phyloP scores from a whole-genome alignment of 495 filamentous ascomycete species.

The Viridothelium virens region DNA sequence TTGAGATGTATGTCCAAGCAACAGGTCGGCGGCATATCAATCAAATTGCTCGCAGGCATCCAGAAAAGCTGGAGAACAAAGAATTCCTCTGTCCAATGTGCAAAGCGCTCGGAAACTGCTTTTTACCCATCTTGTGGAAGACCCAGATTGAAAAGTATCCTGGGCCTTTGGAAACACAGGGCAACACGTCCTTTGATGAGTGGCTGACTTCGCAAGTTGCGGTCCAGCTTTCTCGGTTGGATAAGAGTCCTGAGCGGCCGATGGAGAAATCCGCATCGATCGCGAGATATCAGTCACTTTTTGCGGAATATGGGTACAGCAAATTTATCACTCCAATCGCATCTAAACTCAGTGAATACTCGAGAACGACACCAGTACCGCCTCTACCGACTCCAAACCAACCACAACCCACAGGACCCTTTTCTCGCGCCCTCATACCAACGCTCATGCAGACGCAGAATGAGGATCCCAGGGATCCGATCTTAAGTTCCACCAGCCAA shows the following conservation, averaged over 20 bases:
- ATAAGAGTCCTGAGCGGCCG: conserved; percentile 31
- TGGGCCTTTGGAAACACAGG: conserved; percentile 47
- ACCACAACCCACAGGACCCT: neutral
- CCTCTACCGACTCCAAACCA: neutral
- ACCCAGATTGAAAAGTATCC: conserved; percentile 76
- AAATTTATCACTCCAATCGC: conserved; percentile 55
- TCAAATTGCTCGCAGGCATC: conserved; percentile 88
- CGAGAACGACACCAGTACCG: neutral
- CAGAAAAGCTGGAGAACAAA: conserved; percentile 63
- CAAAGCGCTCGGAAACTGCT: conserved; percentile 92
- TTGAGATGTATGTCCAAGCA: conserved; percentile 79
- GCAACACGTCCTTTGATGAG: conserved; percentile 45
- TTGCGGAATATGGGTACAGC: conserved; percentile 55
- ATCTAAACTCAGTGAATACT: conserved; percentile 41
- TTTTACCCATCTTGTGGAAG: conserved; percentile 93
- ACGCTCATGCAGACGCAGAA: conserved; percentile 37
- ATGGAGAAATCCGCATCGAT: conserved; percentile 14
- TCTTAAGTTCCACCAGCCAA: conserved; percentile 1
- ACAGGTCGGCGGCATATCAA: conserved; percentile 74
- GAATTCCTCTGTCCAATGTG: conserved; percentile 98
- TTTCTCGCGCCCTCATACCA: conserved; percentile 41
- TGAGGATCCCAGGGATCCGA: conserved; percentile 26
- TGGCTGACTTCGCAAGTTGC: conserved; percentile 49
- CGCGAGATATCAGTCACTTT: conserved; percentile 40
- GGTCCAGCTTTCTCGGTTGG: conserved; percentile 36